Percentiles rank a stretch among this genome's conserved stretches.
Conservation (phyloP, 495 filamentous ascomycete species). For the Podospora bellae-mahoneyi region DNA sequence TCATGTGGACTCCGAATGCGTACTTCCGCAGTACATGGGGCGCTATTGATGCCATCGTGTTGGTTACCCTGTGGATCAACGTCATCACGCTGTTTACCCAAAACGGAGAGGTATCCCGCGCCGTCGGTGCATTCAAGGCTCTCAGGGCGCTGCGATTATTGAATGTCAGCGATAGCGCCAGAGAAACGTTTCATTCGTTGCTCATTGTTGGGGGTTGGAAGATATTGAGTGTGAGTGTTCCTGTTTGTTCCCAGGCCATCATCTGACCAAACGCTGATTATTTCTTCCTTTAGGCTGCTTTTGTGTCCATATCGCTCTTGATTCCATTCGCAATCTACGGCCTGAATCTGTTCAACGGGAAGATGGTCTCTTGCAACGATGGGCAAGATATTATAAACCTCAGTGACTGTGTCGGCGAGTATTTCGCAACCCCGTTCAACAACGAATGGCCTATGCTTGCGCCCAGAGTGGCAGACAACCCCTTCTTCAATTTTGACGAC, state of each 20-base stretch:
- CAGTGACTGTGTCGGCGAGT: conserved; percentile 79
- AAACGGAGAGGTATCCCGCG: conserved; percentile 77
- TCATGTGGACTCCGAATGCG: conserved; percentile 96
- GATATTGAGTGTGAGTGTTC: conserved; percentile 56
- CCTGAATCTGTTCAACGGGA: conserved; percentile 85
- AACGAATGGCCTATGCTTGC: conserved; percentile 75
- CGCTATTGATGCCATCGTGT: conserved; percentile 88
- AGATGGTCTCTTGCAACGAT: conserved; percentile 82
- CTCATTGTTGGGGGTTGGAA: conserved; percentile 92
- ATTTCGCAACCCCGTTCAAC: conserved; percentile 63
- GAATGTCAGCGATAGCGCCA: conserved; percentile 93
- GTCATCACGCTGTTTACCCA: conserved; percentile 75
- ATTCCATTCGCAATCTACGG: conserved; percentile 97
- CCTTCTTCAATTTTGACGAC: conserved; percentile 89
- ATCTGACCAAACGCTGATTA: conserved; percentile 9
- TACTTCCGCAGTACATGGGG: conserved; percentile 97
- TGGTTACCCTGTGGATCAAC: conserved; percentile 94
- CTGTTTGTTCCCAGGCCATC: conserved; percentile 39
- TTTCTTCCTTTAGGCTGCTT: conserved; percentile 57
- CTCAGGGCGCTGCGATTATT: conserved; percentile 88
- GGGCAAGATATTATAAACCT: conserved; percentile 53
- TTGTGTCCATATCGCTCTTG: conserved; percentile 89
- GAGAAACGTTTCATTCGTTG: conserved; percentile 94
- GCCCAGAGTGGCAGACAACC: conserved; percentile 74
- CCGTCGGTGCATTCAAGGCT: conserved; percentile 96